These are phyloP conservation scores for Lepidopterella palustris DNA, from an alignment of 495 filamentous ascomycete genomes.

Conservation along the genomic window DNA sequence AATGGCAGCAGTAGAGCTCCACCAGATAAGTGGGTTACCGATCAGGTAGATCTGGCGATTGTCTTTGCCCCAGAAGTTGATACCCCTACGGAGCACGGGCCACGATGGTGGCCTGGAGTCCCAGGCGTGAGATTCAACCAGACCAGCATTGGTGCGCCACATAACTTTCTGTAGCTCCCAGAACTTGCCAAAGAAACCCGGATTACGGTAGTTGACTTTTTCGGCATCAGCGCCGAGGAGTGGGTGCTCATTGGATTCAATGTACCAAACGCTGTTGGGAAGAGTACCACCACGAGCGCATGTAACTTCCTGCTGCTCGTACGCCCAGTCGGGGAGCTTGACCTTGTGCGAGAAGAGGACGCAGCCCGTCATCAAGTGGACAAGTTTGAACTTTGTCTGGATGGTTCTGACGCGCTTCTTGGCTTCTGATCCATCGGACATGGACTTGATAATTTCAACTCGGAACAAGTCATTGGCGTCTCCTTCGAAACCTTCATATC, in stretches of 20 bases:
- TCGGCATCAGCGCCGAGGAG: slow-evolving; percentile 66
- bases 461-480: slow-evolving; percentile 96
- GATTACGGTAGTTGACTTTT: slow-evolving; percentile 90
- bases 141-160: slow-evolving; percentile 96
- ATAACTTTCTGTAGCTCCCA: slow-evolving; percentile 99
- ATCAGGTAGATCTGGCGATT: slow-evolving; percentile 93
- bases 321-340: slow-evolving; percentile 95
- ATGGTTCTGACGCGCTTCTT: slow-evolving; percentile 88
- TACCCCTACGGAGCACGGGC: slow-evolving; percentile 88
- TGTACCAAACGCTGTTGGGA: slow-evolving; percentile 94
- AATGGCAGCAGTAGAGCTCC: slow-evolving; percentile 76
- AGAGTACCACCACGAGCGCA: slow-evolving; percentile 89
- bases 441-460: slow-evolving; percentile 84
- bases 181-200: slow-evolving; percentile 96
- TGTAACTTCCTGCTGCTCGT: slow-evolving; percentile 95
- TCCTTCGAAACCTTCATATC: slow-evolving; percentile 92
- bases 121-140: slow-evolving; percentile 96
- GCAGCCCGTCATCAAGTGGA: slow-evolving; percentile 96
- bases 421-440: slow-evolving; percentile 72
- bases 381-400: slow-evolving; percentile 89
- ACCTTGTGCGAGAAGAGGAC: slow-evolving; percentile 97
- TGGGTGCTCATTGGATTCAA: slow-evolving; percentile 83
- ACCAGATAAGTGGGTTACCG: slow-evolving; percentile 95
- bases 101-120: slow-evolving; percentile 91
- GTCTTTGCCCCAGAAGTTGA: slow-evolving; percentile 98